These are phyloP conservation scores for Botryotinia narcissicola DNA, from an alignment of 2,329 filamentous ascomycete species.

Conservation along the genomic window DNA sequence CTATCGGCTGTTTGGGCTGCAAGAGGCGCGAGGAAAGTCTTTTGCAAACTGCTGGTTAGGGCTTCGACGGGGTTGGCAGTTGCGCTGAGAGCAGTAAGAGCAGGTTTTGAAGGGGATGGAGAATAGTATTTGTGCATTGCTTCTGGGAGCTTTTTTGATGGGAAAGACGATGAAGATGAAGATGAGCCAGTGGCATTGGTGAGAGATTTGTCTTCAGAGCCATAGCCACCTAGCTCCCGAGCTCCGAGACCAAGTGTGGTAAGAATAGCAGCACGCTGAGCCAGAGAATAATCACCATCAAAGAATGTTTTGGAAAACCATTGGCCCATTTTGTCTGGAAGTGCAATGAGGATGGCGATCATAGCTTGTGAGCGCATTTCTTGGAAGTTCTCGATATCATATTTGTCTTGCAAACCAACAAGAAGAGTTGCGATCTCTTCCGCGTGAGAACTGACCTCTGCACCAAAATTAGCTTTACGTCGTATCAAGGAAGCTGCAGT, in stretches of 20 bases:
- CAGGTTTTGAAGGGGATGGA: neutral
- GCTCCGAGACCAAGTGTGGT: conserved; percentile 78
- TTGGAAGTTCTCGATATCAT: conserved; percentile 75
- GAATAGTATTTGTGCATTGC: conserved; percentile 72
- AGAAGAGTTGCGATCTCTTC: conserved; percentile 76
- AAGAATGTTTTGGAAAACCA: conserved; percentile 88
- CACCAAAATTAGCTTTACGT: conserved; percentile 83
- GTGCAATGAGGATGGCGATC: conserved; percentile 74
- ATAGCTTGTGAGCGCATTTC: conserved; percentile 75
- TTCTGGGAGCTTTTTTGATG: conserved; percentile 74
- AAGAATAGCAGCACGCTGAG: conserved; percentile 78
- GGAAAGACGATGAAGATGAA: conserved; percentile 54
- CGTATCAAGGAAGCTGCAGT: conserved; percentile 80
- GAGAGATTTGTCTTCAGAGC: conserved; percentile 43
- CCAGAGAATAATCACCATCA: conserved; percentile 84
- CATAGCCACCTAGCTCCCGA: conserved; percentile 78
- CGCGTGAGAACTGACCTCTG: conserved; percentile 80
- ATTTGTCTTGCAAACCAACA: conserved; percentile 80
- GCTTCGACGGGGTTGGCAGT: conserved; percentile 51
- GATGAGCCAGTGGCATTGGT: conserved; percentile 33
- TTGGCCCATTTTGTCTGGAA: conserved; percentile 73
- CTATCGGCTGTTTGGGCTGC: conserved; percentile 79
- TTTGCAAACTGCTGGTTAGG: conserved; percentile 66
- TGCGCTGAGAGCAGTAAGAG: neutral
- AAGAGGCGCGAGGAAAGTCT: conserved; percentile 74